phyloP scores from a whole-genome alignment of 208 protist genomes.

The Leishmania gerbilli region DNA sequence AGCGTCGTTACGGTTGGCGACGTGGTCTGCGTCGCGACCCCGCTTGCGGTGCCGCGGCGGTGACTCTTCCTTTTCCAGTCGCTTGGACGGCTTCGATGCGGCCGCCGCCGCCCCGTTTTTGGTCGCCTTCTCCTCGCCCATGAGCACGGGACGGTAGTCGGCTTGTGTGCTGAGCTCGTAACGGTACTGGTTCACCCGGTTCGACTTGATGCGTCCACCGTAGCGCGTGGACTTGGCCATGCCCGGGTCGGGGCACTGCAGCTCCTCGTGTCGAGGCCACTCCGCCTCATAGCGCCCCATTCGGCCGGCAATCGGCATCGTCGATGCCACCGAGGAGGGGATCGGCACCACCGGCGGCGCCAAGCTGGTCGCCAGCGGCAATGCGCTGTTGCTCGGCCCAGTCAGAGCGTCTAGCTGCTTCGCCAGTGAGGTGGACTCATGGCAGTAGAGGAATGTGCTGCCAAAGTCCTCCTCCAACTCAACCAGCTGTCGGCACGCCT shows the following conservation, averaged over 20 bases:
- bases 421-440: conserved; percentile 50
- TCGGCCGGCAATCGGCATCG: conserved; percentile 64
- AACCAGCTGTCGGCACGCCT: conserved; percentile 63
- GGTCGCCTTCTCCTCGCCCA: conserved; percentile 23
- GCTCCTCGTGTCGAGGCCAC: conserved; percentile 58
- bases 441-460: conserved; percentile 74
- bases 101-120: background rate
- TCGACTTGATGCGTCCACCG: conserved; percentile 50
- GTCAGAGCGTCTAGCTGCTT: conserved; percentile 40
- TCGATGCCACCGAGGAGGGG: conserved; percentile 36
- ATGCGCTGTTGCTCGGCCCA: conserved; percentile 19
- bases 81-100: background rate
- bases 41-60: background rate
- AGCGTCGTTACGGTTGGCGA: background rate
- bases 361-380: conserved; percentile 22
- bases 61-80: no score
- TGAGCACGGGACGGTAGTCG: conserved; percentile 59
- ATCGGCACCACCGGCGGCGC: conserved; percentile 36
- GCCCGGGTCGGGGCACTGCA: conserved; percentile 74
- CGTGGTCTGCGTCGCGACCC: background rate
- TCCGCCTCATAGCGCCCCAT: conserved; percentile 60
- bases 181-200: conserved; percentile 60
- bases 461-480: conserved; percentile 77
- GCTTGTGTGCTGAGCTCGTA: conserved; percentile 70
- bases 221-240: conserved; percentile 51